Evolutionary conservation across 768 basidiomycete species (phyloP), one percentile per base, ranked within the genome.

Genomic region (Podaxis mareebaensis): DNA sequence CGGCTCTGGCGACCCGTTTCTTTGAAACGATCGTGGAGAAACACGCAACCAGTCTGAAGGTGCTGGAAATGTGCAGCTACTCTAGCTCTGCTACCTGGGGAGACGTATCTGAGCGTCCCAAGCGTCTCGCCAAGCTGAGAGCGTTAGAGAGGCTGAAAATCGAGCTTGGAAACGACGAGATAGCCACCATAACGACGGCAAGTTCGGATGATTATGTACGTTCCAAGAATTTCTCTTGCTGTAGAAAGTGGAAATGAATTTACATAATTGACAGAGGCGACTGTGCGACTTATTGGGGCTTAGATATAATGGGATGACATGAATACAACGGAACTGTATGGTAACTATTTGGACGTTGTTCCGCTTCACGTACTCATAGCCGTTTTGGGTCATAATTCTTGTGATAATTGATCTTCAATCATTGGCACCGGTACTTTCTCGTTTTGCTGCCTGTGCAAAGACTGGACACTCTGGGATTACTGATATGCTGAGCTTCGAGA

Each of bases 1-100:
- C 58, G 7, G n/a, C 28, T 48, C 17, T 59, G 2, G 48, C 33
- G 48, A 51, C 4, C 3, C 12, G 20, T 12, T 59, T 59, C 30
- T 38, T 59, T 49, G 20, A 59, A 8, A 46, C 20, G 46, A 28
- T 59, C 13, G 58, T 49, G 28, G 48, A n/a, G 33, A 59, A 36
- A 20, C 58, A 59, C 30, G 33, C 46, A 30, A 33, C 17, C 11
- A 59, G 28, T 20, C 33, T 59, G 3, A 13, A 22, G 26, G 58
- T 59, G 3, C 58, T 59, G n/a, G 46, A 59, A 24, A 20, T 49
- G 15, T n/a, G 22, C 8, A 10, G 22, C 22, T 22, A 49, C 8
- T 24, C 48, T 22, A 22, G 10, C 11, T 44, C 42, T 15, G 12
- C 48, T 22, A 44, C 20, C 5, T 30, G 58, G 58, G 48, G 28